phyloP scores from a whole-genome alignment of 331 rosid species.

The Rhamnella rubrinervis region DNA sequence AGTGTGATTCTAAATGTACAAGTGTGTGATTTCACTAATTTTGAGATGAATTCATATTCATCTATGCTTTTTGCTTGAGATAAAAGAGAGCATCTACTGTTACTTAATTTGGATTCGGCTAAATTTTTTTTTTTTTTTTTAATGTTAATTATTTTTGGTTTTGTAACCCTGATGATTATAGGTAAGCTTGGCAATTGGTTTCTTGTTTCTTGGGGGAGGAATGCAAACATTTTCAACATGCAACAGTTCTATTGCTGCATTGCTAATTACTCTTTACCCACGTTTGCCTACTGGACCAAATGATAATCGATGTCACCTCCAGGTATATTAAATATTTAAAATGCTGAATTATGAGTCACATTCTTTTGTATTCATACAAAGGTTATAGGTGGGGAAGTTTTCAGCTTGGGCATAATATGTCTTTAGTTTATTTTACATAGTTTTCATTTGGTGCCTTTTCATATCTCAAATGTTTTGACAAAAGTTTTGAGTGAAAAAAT shows the following conservation, averaged over 20 bases:
- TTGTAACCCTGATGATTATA: slow-evolving; percentile 26
- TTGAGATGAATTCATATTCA: slow-evolving; percentile 3
- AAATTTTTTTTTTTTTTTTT: slow-evolving; percentile 22
- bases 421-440: too few relatives aligned
- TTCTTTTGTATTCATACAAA: background rate
- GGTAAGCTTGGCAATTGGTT: slow-evolving; percentile 95
- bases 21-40: background rate
- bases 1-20: background rate
- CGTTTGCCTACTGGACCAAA: slow-evolving; percentile 85
- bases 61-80: background rate
- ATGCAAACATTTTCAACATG: slow-evolving; percentile 87
- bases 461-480: background rate
- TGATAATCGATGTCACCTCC: slow-evolving; percentile 97
- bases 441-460: too few relatives aligned
- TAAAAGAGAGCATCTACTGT: too few relatives aligned
- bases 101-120: too few relatives aligned
- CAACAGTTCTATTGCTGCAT: slow-evolving; percentile 84
- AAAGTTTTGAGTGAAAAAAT: background rate
- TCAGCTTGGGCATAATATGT: too few relatives aligned
- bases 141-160: slow-evolving; percentile 1
- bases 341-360: too few relatives aligned
- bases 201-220: slow-evolving; percentile 99
- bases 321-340: slow-evolving; percentile 43
- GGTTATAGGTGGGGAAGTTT: too few relatives aligned
- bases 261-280: slow-evolving; percentile 91